Conservation (phyloP, 2,329 filamentous ascomycete genomes). For the Tolypocladium tropicale region DNA sequence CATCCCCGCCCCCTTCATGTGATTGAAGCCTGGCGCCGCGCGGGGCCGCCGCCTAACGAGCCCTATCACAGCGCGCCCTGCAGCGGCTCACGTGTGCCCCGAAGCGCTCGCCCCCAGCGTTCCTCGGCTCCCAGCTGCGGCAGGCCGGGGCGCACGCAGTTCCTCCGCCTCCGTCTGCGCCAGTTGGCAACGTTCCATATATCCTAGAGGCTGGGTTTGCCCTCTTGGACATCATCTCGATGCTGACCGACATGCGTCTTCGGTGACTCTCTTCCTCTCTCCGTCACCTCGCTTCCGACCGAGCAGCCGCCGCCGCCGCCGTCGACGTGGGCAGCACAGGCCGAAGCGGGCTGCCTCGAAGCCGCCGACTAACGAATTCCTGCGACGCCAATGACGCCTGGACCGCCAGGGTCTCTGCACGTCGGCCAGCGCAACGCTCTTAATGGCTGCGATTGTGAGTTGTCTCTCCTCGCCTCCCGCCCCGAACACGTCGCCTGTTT, state of each 20-base stretch:
- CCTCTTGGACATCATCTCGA: not conserved
- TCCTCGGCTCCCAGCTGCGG: not conserved
- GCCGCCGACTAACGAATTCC: no score
- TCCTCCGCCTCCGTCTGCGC: not conserved
- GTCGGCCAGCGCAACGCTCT: slow-evolving; percentile 8
- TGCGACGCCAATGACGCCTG: not conserved
- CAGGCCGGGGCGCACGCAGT: not conserved
- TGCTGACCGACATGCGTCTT: no score
- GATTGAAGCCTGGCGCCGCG: not conserved
- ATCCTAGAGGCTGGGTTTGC: not conserved
- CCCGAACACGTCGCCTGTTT: not conserved
- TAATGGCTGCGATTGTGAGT: slow-evolving; percentile 27
- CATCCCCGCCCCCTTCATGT: not conserved
- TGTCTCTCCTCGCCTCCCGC: not conserved
- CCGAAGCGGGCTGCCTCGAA: not conserved
- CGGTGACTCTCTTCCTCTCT: not conserved
- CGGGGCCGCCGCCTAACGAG: not conserved
- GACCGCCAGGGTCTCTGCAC: not conserved
- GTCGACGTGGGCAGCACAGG: not conserved
- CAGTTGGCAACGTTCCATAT: no score
- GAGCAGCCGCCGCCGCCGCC: not conserved
- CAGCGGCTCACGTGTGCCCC: not conserved
- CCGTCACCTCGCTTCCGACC: not conserved
- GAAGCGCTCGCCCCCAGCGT: not conserved
- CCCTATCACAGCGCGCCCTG: not conserved